Conservation (phyloP, 768 basidiomycete species). For the Tricholoma matsutake region DNA sequence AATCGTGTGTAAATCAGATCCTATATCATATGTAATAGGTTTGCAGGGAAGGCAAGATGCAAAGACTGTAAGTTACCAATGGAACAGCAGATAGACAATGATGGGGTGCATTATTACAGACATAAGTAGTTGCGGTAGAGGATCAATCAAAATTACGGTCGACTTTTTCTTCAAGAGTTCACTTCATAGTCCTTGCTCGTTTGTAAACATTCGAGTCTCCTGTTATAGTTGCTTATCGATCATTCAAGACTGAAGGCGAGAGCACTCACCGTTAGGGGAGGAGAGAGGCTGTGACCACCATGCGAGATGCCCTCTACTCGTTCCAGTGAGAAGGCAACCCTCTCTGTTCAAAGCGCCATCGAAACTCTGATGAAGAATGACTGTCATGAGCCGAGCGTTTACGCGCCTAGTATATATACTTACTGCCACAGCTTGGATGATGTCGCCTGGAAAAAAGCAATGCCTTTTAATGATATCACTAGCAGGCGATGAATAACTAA, state of each 20-base stretch:
- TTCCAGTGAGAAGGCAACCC: slow-evolving; percentile 54
- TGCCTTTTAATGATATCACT: slow-evolving; percentile 12
- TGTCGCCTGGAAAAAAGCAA: slow-evolving; percentile 31
- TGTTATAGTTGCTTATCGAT: background rate
- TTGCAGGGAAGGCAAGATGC: background rate
- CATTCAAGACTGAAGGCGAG: background rate
- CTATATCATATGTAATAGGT: background rate
- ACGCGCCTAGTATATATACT: slow-evolving; percentile 19
- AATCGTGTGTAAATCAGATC: background rate
- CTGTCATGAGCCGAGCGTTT: slow-evolving; percentile 7
- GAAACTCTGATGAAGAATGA: slow-evolving; percentile 37
- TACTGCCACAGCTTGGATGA: slow-evolving; percentile 40
- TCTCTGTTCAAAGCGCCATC: slow-evolving; percentile 39
- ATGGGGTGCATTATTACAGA: background rate
- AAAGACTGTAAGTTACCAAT: background rate
- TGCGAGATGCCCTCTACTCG: slow-evolving; percentile 48
- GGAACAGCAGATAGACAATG: background rate
- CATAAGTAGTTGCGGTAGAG: background rate
- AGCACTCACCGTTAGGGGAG: slow-evolving; percentile 18
- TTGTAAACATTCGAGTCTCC: slow-evolving; percentile 5
- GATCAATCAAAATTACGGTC: background rate
- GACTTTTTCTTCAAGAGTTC: background rate
- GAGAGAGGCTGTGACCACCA: slow-evolving; percentile 57
- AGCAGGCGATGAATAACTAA: slow-evolving; percentile 26
- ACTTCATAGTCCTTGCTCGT: slow-evolving; percentile 2